Base-by-base conservation (phyloP, 192 early-diverging fungal genomes). In the Coemansia sp. region DNA sequence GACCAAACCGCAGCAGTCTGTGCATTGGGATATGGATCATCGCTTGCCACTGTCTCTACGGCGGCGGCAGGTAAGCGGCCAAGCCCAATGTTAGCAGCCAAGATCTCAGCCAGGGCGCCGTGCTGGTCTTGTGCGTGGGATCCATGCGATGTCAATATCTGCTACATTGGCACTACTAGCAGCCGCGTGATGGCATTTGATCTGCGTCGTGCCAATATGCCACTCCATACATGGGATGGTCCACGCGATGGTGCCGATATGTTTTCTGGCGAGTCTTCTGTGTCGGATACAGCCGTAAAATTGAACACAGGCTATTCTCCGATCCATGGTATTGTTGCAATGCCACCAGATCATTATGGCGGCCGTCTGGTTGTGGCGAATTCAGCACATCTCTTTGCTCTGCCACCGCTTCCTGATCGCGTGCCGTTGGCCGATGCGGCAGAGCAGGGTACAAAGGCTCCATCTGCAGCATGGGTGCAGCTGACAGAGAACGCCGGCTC, bases 121-220 rank as follows among this genome's bases (percentile, higher is more conserved):
- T 70, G 55, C 27, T 78, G 76, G 76, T 48, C 76, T 47, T 78
- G 76, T n/a, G 70, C 69, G 1, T 78, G 76, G 76, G 70, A 78
- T 27, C 26, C 67, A 1, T 7, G 7, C 10, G 44, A 47, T 10
- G 23, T 63, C 1, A 30, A 62, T 25, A 14, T 56, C 25, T 78
- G 61, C 55, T 73, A 78, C 28, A 56, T 69, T 0, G 73, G 73
- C 22, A 54, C 63, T 24, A 59, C 63, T 0, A 14, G 44, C 18
- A 52, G 66, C 56, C 50, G 54, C 1, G 67, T 78, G 7, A 26
- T 66, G 60, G 60, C 63, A 7, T 78, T 73, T 50, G 70, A 73
- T 34, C 50, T 78, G 60, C 58, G 76, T 9, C 22, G 48, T 0
- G 5, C 67, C 10, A 27, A 44, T 0, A 24, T 7, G 24, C 62